Conservation (phyloP, 371 early-diverging fungal species). For the Mucor mucedo region DNA sequence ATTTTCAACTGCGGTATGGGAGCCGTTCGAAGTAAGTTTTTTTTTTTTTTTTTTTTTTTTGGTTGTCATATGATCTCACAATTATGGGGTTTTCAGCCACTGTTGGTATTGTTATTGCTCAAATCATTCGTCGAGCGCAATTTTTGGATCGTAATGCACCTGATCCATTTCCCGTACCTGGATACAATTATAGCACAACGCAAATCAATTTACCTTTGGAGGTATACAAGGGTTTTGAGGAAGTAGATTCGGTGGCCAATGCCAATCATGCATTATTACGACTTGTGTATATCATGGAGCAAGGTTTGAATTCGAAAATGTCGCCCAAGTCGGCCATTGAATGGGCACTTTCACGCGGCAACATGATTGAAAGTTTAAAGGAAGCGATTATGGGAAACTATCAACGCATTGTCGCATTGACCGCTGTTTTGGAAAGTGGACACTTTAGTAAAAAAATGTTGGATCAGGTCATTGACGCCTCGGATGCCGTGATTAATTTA, state of each 20-base stretch:
- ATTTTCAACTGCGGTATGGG: constrained; percentile 81
- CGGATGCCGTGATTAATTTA: constrained; percentile 64
- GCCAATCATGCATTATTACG: constrained; percentile 60
- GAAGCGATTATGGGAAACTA: constrained; percentile 69
- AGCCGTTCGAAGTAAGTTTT: constrained; percentile 65
- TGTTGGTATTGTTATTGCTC: constrained; percentile 65
- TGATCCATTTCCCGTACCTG: constrained; percentile 52
- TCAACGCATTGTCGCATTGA: constrained; percentile 50
- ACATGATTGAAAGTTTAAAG: constrained; percentile 58
- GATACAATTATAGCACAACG: constrained; percentile 28
- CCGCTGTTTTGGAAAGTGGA: constrained; percentile 58
- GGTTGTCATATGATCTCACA: too few relatives aligned
- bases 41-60: too few relatives aligned
- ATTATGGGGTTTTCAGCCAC: constrained; percentile 45
- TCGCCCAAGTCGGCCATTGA: constrained; percentile 60
- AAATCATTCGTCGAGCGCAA: constrained; percentile 61
- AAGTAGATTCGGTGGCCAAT: constrained; percentile 40
- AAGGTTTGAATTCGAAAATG: constrained; percentile 44
- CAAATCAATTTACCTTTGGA: constrained; percentile 28
- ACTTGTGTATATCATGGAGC: constrained; percentile 61
- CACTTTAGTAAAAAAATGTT: constrained; percentile 52
- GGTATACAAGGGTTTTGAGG: constrained; percentile 39
- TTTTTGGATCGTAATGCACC: constrained; percentile 39
- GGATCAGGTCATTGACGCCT: constrained; percentile 65
- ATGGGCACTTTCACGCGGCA: constrained; percentile 61